phyloP scores from a whole-genome alignment of 78 protist genomes.

The Guillardia theta region DNA sequence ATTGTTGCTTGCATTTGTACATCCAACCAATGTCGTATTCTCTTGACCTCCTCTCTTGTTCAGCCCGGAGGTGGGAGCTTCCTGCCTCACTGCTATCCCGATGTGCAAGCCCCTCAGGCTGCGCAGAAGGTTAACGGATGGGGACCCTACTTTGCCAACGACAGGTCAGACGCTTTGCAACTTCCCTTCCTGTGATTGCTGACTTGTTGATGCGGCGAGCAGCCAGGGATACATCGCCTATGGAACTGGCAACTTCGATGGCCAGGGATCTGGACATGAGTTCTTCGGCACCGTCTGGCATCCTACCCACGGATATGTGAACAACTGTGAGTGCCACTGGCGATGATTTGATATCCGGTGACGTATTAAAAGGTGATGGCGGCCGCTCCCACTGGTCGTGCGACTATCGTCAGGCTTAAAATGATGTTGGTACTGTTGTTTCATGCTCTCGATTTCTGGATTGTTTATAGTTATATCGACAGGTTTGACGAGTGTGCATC shows the following conservation, averaged over 20 bases:
- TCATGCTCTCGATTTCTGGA: not conserved
- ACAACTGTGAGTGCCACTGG: too few species aligned
- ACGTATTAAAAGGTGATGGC: too few species aligned
- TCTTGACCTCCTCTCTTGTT: not conserved
- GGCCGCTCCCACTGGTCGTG: conserved; percentile 28
- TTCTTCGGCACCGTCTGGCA: conserved; percentile 7
- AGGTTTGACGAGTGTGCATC: not conserved
- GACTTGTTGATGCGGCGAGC: too few species aligned
- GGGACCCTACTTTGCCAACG: conserved; percentile 26
- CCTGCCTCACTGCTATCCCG: conserved; percentile 17
- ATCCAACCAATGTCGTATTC: too few species aligned
- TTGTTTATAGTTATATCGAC: too few species aligned
- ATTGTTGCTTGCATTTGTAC: too few species aligned
- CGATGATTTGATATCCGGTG: too few species aligned
- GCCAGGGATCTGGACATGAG: conserved; percentile 27
- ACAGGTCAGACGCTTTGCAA: not conserved
- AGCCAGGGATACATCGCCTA: conserved; percentile 34
- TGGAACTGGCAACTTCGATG: conserved; percentile 27
- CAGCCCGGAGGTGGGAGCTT: conserved; percentile 30
- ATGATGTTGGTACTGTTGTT: not conserved
- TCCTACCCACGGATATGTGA: conserved; percentile 40
- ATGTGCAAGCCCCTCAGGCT: not conserved
- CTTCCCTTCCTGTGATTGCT: too few species aligned
- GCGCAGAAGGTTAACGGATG: conserved; percentile 12
- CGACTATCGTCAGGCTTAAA: conserved; percentile 41